Conservation (phyloP, 2,329 filamentous ascomycete genomes). For the Ophiostoma novo-ulmi region DNA sequence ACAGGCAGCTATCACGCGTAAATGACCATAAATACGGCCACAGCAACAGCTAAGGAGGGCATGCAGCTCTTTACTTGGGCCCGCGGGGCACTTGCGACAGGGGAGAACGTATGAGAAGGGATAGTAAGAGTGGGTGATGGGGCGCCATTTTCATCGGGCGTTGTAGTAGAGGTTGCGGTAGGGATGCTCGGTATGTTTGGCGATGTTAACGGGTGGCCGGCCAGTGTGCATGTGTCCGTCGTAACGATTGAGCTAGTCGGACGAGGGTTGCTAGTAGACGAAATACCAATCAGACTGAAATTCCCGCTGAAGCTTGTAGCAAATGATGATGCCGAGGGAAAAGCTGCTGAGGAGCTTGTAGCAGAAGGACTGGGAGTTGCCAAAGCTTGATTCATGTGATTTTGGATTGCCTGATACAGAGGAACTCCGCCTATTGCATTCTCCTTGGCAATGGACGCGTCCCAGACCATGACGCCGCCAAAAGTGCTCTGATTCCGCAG, state of each 20-base stretch:
- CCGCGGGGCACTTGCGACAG: neutral
- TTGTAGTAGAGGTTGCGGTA: neutral
- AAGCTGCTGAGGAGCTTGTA: neutral
- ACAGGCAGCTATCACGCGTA: neutral
- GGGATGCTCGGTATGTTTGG: neutral
- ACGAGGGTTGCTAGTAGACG: neutral
- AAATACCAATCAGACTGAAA: neutral
- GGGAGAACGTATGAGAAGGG: conserved; percentile 4
- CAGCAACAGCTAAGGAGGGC: neutral
- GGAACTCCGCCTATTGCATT: conserved; percentile 4
- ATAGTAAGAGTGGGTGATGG: neutral
- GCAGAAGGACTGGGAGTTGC: neutral
- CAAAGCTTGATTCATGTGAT: conserved; percentile 9
- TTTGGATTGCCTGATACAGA: conserved; percentile 8
- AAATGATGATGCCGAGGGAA: neutral
- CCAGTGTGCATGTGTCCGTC: neutral
- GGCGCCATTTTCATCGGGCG: neutral
- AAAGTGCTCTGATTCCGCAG: conserved; percentile 11
- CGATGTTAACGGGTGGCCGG: neutral
- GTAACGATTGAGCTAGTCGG: neutral
- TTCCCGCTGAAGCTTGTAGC: neutral
- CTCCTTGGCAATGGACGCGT: conserved; percentile 7
- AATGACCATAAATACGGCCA: neutral
- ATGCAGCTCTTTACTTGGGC: neutral
- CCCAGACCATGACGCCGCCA: conserved; percentile 18